phyloP scores from a whole-genome alignment of 345 rosid species.

The Salix arbutifolia region DNA sequence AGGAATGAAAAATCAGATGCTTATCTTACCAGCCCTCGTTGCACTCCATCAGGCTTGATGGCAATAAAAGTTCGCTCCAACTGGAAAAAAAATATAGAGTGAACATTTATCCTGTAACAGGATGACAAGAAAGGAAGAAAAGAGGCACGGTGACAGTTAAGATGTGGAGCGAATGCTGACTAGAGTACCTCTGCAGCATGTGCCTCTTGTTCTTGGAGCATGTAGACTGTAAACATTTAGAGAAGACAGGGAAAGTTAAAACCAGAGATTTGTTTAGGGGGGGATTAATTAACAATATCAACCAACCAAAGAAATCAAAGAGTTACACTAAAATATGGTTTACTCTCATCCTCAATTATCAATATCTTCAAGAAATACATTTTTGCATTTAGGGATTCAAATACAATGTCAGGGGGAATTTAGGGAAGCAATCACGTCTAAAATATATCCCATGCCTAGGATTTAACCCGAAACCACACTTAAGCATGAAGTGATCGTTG shows the following conservation, averaged over 20 bases:
- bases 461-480: constrained; percentile 14
- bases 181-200: constrained; percentile 78
- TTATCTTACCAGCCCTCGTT: constrained; percentile 83
- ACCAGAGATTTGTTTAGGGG: background rate
- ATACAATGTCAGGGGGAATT: constrained; percentile 10
- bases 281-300: background rate
- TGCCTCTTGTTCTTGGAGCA: constrained; percentile 87
- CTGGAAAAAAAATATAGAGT: constrained; percentile 32
- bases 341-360: background rate
- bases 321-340: background rate
- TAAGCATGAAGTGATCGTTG: constrained; percentile 11
- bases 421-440: constrained; percentile 11
- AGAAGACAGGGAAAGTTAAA: constrained; percentile 8
- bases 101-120: background rate
- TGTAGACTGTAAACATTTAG: constrained; percentile 46
- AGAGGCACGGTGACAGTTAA: background rate
- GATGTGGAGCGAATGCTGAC: background rate
- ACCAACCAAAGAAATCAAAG: background rate
- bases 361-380: background rate
- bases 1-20: background rate
- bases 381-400: background rate
- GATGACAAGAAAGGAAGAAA: background rate
- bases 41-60: constrained; percentile 98
- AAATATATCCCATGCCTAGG: constrained; percentile 3
- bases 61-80: constrained; percentile 94